Evolutionary conservation across 768 basidiomycete genomes (phyloP).

Genomic region (Ramaria sp.): DNA sequence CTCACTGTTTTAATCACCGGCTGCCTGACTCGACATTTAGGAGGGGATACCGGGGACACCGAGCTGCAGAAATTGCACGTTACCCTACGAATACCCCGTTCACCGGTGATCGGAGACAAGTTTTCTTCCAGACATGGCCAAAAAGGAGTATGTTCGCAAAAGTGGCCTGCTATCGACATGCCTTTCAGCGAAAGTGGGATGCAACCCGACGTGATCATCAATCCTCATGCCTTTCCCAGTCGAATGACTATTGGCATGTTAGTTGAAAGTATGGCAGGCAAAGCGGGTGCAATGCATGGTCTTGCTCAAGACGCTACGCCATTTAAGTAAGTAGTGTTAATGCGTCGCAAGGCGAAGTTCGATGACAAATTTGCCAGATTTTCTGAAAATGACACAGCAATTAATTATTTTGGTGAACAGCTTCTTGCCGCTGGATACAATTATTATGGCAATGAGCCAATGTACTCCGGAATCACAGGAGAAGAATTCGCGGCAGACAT

Average conservation of each 20-base stretch:
- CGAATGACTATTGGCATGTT: constrained; percentile 99
- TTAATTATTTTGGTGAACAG: constrained; percentile 96
- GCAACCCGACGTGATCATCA: constrained; percentile 99
- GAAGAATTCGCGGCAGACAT: constrained; percentile 98
- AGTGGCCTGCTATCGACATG: constrained; percentile 98
- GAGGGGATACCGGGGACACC: constrained; percentile 75
- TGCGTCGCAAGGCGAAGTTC: background rate
- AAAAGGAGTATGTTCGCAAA: constrained; percentile 99
- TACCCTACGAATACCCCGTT: constrained; percentile 84
- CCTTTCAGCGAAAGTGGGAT: constrained; percentile 98
- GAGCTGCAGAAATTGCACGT: constrained; percentile 90
- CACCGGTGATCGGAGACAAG: constrained; percentile 98
- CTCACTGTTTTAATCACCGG: too few species aligned
- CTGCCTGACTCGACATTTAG: too few species aligned
- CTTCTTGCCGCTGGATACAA: constrained; percentile 91
- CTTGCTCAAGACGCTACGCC: constrained; percentile 98
- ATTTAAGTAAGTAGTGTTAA: constrained; percentile 61
- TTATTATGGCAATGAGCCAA: constrained; percentile 98
- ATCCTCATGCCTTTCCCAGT: constrained; percentile 98
- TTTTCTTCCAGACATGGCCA: constrained; percentile 99
- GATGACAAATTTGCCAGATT: constrained; percentile 42
- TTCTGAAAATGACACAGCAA: constrained; percentile 92
- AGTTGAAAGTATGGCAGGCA: constrained; percentile 99
- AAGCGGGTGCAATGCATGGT: constrained; percentile 97
- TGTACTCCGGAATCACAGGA: constrained; percentile 99